These are phyloP conservation scores for Lipomyces starkeyi DNA, from an alignment of 805 yeast genomes.

Conservation along the genomic window DNA sequence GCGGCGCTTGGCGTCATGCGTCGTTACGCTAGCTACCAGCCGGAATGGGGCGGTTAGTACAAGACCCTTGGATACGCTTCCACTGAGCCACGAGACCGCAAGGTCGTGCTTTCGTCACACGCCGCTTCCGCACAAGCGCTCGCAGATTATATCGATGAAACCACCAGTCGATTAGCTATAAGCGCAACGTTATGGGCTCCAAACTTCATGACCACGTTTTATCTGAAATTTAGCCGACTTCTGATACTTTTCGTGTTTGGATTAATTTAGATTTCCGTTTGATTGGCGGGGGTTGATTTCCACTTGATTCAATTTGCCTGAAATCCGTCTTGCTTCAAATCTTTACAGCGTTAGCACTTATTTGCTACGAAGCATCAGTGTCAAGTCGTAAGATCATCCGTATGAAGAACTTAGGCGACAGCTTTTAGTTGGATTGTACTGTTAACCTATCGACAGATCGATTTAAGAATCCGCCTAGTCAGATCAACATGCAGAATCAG, in stretches of 20 bases:
- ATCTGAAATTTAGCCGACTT: neutral
- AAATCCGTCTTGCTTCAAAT: constrained; percentile 2
- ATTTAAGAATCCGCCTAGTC: neutral
- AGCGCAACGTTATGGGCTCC: neutral
- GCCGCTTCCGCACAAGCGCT: neutral
- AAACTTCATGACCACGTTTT: neutral
- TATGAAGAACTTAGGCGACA: neutral
- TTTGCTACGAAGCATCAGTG: neutral
- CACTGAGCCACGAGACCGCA: neutral
- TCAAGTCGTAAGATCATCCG: neutral
- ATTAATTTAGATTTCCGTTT: neutral
- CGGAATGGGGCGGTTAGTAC: neutral
- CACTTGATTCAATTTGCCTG: neutral
- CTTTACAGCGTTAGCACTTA: constrained; percentile 11
- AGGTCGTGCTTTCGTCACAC: neutral
- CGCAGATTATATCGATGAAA: too few relatives aligned
- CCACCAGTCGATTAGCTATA: neutral
- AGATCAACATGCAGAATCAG: constrained; percentile 31
- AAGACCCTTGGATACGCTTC: neutral
- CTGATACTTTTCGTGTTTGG: neutral
- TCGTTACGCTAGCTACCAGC: too few relatives aligned
- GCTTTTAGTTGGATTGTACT: neutral
- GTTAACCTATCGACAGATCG: neutral
- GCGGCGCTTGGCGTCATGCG: too few relatives aligned
- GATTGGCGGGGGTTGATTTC: neutral